Conservation (phyloP, 2,329 filamentous ascomycete species). For the Calycina marina region DNA sequence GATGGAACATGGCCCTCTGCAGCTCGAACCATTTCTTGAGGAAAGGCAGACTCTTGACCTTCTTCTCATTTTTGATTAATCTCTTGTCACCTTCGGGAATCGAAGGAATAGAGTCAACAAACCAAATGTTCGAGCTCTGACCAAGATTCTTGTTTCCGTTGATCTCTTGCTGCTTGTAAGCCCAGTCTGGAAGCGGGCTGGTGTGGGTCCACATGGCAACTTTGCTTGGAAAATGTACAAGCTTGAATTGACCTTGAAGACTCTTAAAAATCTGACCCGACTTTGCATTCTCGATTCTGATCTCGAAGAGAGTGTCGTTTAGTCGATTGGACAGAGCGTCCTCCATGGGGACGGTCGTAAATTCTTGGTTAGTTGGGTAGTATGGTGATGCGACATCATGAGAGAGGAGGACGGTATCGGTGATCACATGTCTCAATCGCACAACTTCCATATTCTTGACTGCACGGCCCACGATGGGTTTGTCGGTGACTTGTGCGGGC, state of each 20-base stretch:
- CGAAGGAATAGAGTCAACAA: constrained; percentile 79
- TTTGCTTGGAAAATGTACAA: constrained; percentile 86
- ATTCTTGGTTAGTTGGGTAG: constrained; percentile 96
- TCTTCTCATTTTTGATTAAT: constrained; percentile 57
- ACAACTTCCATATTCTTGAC: constrained; percentile 78
- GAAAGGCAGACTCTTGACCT: constrained; percentile 78
- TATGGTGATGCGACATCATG: constrained; percentile 96
- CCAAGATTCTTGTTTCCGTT: constrained; percentile 96
- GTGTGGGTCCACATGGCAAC: constrained; percentile 99
- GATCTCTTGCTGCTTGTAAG: constrained; percentile 92
- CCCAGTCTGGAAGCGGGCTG: constrained; percentile 93
- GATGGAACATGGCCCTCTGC: constrained; percentile 96
- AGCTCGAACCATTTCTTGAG: constrained; percentile 90
- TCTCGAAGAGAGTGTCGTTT: constrained; percentile 87
- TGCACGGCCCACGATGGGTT: constrained; percentile 40
- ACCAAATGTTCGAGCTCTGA: constrained; percentile 87
- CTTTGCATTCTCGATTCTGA: constrained; percentile 81
- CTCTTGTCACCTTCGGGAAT: constrained; percentile 55
- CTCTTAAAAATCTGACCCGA: constrained; percentile 72
- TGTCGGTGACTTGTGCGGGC: constrained; percentile 45
- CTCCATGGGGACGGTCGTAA: constrained; percentile 65
- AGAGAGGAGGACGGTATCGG: constrained; percentile 73
- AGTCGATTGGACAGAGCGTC: constrained; percentile 59
- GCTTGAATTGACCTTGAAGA: constrained; percentile 84
- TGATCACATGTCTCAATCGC: constrained; percentile 73